phyloP scores from a whole-genome alignment of 257 asterid genomes.

The Paraleonurus japonicus region DNA sequence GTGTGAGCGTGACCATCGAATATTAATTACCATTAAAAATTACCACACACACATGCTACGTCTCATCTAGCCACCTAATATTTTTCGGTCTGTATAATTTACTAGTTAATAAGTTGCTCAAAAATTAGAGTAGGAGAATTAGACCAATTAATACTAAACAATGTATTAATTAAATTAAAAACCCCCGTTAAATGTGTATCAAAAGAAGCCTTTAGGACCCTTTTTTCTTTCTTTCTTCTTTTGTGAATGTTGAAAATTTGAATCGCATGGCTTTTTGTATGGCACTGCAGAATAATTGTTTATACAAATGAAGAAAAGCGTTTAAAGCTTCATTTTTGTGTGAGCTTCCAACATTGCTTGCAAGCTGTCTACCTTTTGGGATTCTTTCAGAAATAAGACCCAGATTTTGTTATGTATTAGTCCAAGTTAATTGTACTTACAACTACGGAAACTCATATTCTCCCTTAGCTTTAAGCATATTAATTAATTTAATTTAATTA shows the following conservation, averaged over 20 bases:
- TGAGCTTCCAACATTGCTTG: constrained; percentile 36
- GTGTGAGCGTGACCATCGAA: too few species aligned
- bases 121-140: background rate
- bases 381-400: constrained; percentile 29
- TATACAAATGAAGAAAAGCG: background rate
- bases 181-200: background rate
- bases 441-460: constrained; percentile 30
- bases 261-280: constrained; percentile 2
- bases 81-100: too few species aligned
- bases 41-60: too few species aligned
- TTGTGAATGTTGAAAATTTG: background rate
- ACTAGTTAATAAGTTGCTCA: too few species aligned
- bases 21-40: too few species aligned
- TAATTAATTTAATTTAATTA: background rate
- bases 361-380: constrained; percentile 48
- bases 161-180: background rate
- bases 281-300: background rate
- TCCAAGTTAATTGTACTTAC: constrained; percentile 34
- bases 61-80: too few species aligned
- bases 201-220: constrained; percentile 10
- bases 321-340: constrained; percentile 9
- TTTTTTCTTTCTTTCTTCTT: background rate
- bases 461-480: constrained; percentile 24
- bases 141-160: background rate
- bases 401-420: constrained; percentile 13